phyloP scores from a whole-genome alignment of 352 stramenopile species.

The Bremia lactucae region DNA sequence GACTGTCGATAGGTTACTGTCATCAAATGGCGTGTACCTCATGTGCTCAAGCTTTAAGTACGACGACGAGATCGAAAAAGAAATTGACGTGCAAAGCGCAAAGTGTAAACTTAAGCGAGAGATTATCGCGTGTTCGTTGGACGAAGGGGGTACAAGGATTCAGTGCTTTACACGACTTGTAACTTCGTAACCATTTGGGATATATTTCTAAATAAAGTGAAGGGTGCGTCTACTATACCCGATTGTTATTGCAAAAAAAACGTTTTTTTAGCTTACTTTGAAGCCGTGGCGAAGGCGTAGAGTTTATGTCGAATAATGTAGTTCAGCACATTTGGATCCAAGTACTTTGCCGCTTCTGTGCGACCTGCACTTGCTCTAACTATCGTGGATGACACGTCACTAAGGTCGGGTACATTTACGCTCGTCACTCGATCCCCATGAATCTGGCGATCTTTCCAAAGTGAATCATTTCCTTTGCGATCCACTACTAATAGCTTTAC shows the following conservation, averaged over 20 bases:
- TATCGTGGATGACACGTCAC: slow-evolving; percentile 68
- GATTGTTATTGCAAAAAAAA: slow-evolving; percentile 6
- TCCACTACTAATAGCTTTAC: slow-evolving; percentile 65
- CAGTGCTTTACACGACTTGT: slow-evolving; percentile 40
- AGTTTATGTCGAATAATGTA: slow-evolving; percentile 72
- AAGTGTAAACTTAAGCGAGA: slow-evolving; percentile 36
- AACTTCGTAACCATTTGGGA: slow-evolving; percentile 10
- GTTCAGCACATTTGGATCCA: slow-evolving; percentile 50
- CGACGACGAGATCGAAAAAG: slow-evolving; percentile 53
- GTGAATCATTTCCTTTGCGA: slow-evolving; percentile 42
- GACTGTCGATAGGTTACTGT: slow-evolving; percentile 55
- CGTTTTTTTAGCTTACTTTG: slow-evolving; percentile 4
- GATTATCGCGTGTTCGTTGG: slow-evolving; percentile 36
- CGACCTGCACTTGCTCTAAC: slow-evolving; percentile 30
- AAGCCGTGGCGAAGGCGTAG: slow-evolving; percentile 46
- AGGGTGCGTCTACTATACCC: slow-evolving; percentile 2
- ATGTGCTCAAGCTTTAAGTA: slow-evolving; percentile 73
- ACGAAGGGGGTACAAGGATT: slow-evolving; percentile 35
- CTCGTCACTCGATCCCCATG: slow-evolving; percentile 26
- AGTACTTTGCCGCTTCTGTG: slow-evolving; percentile 25
- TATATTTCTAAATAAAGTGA: slow-evolving; percentile 15
- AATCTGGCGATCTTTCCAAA: slow-evolving; percentile 16
- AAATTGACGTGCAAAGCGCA: slow-evolving; percentile 50
- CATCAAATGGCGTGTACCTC: slow-evolving; percentile 28
- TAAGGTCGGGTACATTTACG: slow-evolving; percentile 44